Evolutionary conservation across 164 flowering plant genomes (phyloP).

Genomic region (Piper longum): DNA sequence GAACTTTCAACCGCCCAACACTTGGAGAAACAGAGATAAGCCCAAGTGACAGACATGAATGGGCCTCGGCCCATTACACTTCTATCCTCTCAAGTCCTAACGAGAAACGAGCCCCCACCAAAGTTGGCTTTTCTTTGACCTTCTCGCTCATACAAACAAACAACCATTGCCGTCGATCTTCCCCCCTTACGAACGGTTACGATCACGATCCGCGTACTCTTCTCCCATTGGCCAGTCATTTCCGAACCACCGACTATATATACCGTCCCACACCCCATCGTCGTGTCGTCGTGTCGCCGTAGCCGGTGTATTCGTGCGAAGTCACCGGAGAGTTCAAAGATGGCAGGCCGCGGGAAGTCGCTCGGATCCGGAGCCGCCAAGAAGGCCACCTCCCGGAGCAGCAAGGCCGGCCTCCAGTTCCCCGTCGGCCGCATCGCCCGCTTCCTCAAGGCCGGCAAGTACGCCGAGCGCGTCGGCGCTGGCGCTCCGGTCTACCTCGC

Average conservation of each 20-base stretch:
- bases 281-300: not conserved
- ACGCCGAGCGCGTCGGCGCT: constrained; percentile 38
- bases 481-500: constrained; percentile 39
- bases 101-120: too few relatives aligned
- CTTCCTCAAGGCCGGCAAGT: constrained; percentile 33
- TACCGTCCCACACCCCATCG: too few relatives aligned
- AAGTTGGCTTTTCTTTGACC: too few relatives aligned
- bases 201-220: constrained; percentile 4
- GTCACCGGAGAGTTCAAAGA: not conserved
- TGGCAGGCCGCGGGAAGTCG: constrained; percentile 10
- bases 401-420: constrained; percentile 38
- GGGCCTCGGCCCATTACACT: too few relatives aligned
- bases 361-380: constrained; percentile 16
- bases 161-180: not conserved
- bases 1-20: too few relatives aligned
- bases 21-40: too few relatives aligned
- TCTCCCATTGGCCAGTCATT: not conserved
- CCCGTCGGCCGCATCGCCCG: constrained; percentile 40
- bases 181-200: not conserved
- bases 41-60: too few relatives aligned
- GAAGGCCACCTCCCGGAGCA: constrained; percentile 28
- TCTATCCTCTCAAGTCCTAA: too few relatives aligned
- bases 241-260: not conserved
- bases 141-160: too few relatives aligned
- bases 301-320: not conserved